Evolutionary conservation across 768 basidiomycete species (phyloP).

Genomic region (Phaeolepiota aurea): DNA sequence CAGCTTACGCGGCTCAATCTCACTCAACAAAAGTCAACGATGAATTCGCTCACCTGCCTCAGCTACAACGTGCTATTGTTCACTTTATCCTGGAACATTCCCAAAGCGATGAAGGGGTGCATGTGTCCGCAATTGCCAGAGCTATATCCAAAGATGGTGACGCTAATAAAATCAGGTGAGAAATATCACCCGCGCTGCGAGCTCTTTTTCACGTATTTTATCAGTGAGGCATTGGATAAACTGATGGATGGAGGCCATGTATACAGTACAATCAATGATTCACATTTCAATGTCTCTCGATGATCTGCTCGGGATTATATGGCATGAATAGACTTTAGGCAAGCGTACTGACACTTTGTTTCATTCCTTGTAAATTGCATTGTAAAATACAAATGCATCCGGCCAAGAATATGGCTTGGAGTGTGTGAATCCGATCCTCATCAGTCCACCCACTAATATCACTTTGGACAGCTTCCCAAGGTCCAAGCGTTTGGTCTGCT

Average conservation of each 20-base stretch:
- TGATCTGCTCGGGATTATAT: neutral
- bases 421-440: no score
- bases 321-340: no score
- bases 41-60: slow-evolving; percentile 48
- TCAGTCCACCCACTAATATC: no score
- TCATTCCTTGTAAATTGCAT: no score
- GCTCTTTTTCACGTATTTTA: neutral
- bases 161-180: slow-evolving; percentile 56
- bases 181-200: neutral
- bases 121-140: slow-evolving; percentile 66
- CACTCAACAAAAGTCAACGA: slow-evolving; percentile 14
- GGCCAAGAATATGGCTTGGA: no score
- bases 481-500: no score
- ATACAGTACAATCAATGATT: slow-evolving; percentile 77
- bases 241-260: slow-evolving; percentile 77
- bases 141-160: slow-evolving; percentile 41
- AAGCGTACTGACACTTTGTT: no score
- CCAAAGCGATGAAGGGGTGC: slow-evolving; percentile 53
- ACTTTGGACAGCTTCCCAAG: no score
- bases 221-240: slow-evolving; percentile 62
- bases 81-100: slow-evolving; percentile 48
- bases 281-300: slow-evolving; percentile 60
- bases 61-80: slow-evolving; percentile 56
- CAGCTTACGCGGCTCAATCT: slow-evolving; percentile 14
- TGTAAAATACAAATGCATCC: no score